Conservation (phyloP, 169 alveolate species). For the Plasmodium vinckei region DNA sequence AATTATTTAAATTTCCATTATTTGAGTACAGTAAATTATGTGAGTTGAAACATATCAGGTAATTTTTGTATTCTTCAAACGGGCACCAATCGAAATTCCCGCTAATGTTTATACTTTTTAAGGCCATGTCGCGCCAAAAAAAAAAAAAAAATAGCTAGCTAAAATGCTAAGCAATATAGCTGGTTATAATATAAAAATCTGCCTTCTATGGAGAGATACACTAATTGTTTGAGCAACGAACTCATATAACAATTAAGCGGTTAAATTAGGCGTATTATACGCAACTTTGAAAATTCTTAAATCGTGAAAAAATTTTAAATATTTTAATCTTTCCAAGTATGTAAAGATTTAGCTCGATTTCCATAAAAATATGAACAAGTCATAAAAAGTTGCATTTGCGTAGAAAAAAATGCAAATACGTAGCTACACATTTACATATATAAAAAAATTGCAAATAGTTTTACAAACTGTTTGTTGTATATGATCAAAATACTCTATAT, state of each 20-base stretch:
- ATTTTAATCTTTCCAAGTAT: no score
- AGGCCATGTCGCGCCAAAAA: slow-evolving; percentile 28
- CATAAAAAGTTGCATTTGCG: not conserved
- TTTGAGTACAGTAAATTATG: slow-evolving; percentile 64
- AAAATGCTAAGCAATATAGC: not conserved
- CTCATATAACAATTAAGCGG: not conserved
- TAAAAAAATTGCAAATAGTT: not conserved
- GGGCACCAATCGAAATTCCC: slow-evolving; percentile 78
- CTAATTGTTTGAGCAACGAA: not conserved
- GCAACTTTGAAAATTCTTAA: no score
- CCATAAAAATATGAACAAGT: not conserved
- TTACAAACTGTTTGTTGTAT: not conserved
- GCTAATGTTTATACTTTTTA: slow-evolving; percentile 68
- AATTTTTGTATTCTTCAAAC: slow-evolving; percentile 64
- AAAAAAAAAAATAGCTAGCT: slow-evolving; percentile 3
- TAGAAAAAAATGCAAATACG: not conserved
- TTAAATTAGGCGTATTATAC: not conserved
- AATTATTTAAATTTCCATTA: slow-evolving; percentile 35
- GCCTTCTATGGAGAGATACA: not conserved
- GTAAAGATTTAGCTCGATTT: no score
- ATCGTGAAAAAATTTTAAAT: no score
- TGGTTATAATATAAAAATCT: not conserved
- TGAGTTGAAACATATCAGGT: slow-evolving; percentile 55
- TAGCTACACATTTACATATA: not conserved
- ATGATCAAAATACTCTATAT: no score